Conservation (phyloP, 176 grass and related monocot genomes). For the Saccharum spontaneum region DNA sequence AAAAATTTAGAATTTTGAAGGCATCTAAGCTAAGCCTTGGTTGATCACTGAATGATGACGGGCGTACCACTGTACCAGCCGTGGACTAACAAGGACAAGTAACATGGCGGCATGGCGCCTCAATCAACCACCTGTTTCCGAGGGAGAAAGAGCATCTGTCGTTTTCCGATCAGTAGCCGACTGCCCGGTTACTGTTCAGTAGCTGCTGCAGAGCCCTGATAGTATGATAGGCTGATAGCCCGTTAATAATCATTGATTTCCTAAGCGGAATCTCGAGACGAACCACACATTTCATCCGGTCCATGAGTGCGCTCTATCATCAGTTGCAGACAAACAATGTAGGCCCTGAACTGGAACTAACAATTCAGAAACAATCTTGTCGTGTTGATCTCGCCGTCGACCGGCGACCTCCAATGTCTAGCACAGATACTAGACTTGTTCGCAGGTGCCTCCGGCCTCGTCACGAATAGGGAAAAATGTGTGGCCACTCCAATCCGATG, state of each 20-base stretch:
- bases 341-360: background rate
- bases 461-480: too few species aligned
- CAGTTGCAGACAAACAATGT: background rate
- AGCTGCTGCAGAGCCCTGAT: background rate
- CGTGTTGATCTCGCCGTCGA: too few species aligned
- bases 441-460: too few species aligned
- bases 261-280: background rate
- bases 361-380: too few species aligned
- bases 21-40: too few species aligned
- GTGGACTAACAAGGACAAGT: background rate
- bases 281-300: background rate
- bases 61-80: too few species aligned
- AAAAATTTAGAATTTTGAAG: too few species aligned
- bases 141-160: background rate
- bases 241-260: slow-evolving; percentile 5
- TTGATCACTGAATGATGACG: too few species aligned
- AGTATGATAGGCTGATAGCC: background rate
- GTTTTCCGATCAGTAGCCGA: background rate
- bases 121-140: slow-evolving; percentile 27
- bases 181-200: background rate
- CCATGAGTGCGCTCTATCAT: background rate
- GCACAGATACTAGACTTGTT: too few species aligned
- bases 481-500: too few species aligned
- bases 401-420: too few species aligned
- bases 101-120: slow-evolving; percentile 27